Conservation (phyloP, 768 basidiomycete genomes). For the Trichaptum fuscoviolaceum region DNA sequence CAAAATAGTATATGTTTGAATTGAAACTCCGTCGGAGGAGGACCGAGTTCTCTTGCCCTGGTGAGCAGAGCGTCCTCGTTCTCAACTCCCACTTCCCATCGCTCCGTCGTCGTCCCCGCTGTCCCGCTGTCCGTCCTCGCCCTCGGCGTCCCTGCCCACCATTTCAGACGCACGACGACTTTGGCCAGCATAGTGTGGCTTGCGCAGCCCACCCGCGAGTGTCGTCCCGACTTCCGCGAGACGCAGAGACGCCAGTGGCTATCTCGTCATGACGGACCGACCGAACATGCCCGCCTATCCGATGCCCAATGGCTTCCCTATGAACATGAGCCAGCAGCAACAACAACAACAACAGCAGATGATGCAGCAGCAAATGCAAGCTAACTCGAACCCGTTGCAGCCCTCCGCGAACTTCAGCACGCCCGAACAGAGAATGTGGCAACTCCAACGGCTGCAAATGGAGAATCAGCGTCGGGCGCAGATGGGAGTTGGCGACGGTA, state of each 20-base stretch:
- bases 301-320: constrained; percentile 60
- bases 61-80: constrained; percentile 9
- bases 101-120: constrained; percentile 20
- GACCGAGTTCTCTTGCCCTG: constrained; percentile 1
- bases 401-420: constrained; percentile 27
- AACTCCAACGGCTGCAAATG: constrained; percentile 40
- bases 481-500: constrained; percentile 30
- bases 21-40: not conserved
- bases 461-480: constrained; percentile 36
- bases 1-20: not conserved
- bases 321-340: constrained; percentile 52
- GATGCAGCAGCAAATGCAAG: constrained; percentile 36
- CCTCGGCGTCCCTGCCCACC: constrained; percentile 18
- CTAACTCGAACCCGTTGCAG: constrained; percentile 32
- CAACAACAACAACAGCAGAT: constrained; percentile 33
- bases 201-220: constrained; percentile 13
- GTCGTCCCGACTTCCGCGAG: constrained; percentile 19
- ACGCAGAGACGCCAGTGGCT: constrained; percentile 2
- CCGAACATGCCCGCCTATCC: constrained; percentile 20
- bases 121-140: constrained; percentile 17
- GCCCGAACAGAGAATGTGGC: constrained; percentile 52
- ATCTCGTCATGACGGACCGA: constrained; percentile 16
- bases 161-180: constrained; percentile 12
- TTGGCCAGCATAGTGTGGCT: constrained; percentile 8
- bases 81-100: constrained; percentile 21